Evolutionary conservation across 2,329 filamentous ascomycete genomes (phyloP).

Genomic region (Phialophora chinensis): DNA sequence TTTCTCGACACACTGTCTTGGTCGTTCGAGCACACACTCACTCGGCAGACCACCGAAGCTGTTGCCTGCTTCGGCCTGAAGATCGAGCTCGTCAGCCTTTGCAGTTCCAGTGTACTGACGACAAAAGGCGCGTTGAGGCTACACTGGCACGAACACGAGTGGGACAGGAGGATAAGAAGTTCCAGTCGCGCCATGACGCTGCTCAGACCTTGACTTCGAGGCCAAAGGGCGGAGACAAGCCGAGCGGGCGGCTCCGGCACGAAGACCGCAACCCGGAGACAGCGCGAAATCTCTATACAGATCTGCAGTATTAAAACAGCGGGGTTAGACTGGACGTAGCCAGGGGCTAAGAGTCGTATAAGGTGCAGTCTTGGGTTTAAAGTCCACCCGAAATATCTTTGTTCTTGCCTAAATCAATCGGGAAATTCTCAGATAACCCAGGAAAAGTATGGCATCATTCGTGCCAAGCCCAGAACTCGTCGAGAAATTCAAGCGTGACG

Average conservation of each 20-base stretch:
- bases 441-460: slow-evolving; percentile 31
- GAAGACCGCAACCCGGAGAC: slow-evolving; percentile 36
- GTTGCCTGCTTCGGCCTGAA: slow-evolving; percentile 8
- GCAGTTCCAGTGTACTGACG: not conserved
- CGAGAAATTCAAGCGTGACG: slow-evolving; percentile 40
- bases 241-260: slow-evolving; percentile 28
- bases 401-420: not conserved
- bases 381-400: not conserved
- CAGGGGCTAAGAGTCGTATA: slow-evolving; percentile 1
- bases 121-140: not conserved
- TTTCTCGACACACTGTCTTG: not conserved
- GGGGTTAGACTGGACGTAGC: not conserved
- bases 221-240: not conserved
- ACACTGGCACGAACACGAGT: not conserved
- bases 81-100: slow-evolving; percentile 9
- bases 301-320: slow-evolving; percentile 20
- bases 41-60: not conserved
- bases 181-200: not conserved
- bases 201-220: not conserved
- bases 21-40: not conserved
- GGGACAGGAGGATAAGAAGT: not conserved
- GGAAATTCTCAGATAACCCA: not conserved
- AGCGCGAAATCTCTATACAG: not conserved
- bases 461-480: slow-evolving; percentile 37
- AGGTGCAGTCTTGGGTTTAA: not conserved